These are phyloP conservation scores for Penicillium thymicola DNA, from an alignment of 2,329 filamentous ascomycete species.

Conservation along the genomic window DNA sequence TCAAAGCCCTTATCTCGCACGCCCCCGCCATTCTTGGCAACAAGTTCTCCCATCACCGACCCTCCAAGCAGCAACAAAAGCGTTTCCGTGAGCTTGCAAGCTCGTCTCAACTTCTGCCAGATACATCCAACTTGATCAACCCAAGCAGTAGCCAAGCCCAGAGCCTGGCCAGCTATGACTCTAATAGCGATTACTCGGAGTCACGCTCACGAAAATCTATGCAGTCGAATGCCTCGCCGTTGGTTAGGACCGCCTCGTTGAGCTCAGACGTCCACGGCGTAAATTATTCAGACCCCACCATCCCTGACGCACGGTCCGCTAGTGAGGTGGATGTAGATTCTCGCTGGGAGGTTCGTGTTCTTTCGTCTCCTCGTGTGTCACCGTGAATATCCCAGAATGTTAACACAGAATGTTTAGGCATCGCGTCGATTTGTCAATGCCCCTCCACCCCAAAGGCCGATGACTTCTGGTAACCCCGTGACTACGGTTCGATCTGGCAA, in stretches of 20 bases:
- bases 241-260: constrained; percentile 35
- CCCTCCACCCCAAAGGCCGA: constrained; percentile 28
- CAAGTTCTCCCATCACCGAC: constrained; percentile 88
- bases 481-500: constrained; percentile 25
- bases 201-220: constrained; percentile 36
- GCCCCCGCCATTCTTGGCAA: constrained; percentile 96
- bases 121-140: constrained; percentile 30
- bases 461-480: constrained; percentile 29
- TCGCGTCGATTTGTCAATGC: constrained; percentile 35
- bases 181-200: constrained; percentile 38
- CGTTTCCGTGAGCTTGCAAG: constrained; percentile 81
- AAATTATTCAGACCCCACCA: constrained; percentile 22
- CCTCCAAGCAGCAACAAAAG: constrained; percentile 72
- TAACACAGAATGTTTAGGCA: constrained; percentile 26
- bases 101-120: constrained; percentile 63
- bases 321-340: constrained; percentile 39
- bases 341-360: constrained; percentile 37
- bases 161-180: constrained; percentile 38
- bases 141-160: constrained; percentile 29
- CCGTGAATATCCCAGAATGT: constrained; percentile 1
- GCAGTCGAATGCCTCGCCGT: constrained; percentile 37
- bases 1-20: constrained; percentile 90
- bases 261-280: constrained; percentile 30
- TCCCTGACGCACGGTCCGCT: constrained; percentile 34
- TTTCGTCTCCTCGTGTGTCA: background rate